Evolutionary conservation across 495 filamentous ascomycete genomes (phyloP), one percentile per base, ranked within the genome.

Genomic region (Oidiodendron maius): DNA sequence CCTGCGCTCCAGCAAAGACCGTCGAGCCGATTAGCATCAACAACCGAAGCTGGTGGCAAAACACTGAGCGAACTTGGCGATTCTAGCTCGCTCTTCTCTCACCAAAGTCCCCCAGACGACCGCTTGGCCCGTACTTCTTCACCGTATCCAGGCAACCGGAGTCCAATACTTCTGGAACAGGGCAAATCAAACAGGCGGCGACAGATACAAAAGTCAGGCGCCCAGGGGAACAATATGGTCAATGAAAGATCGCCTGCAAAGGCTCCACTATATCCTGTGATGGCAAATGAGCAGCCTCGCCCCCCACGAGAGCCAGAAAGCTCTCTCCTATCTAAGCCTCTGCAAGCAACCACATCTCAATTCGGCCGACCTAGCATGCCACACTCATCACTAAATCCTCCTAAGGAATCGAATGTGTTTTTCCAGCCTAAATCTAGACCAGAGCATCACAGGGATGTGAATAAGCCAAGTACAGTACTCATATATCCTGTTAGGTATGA

Each of bases 31-130:
- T n/a, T n/a, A n/a, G n/a, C n/a, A n/a, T n/a, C n/a, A n/a, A n/a
- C n/a, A n/a, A n/a, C n/a, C n/a, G n/a, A n/a, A n/a, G n/a, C n/a
- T n/a, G n/a, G n/a, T n/a, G 30, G 17, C 12, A 23, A 16, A 23
- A 9, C 10, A 3, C 46, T 56, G n/a, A 56, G 52, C 43, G 41
- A 52, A 3, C 51, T 66, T 47, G 64, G 64, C 10, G 55, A 66
- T 28, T 63, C 57, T 10, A 64, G 53, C 40, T 64, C 60, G 3
- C 36, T 66, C n/a, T 61, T 66, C 52, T 62, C 56, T 11, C 21
- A 47, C 46, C 40, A 50, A 21, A 49, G 39, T 25, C 32, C 48
- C 10, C 28, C 50, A 13, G 40, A 44, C 10, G 48, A 53, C 35
- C 40, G 48, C 25, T 57, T 55, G 26, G 48, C 37, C 3, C 20